Evolutionary conservation across 1,284 basidiomycete species (phyloP).

Genomic region (Salmacisia buchloeana): DNA sequence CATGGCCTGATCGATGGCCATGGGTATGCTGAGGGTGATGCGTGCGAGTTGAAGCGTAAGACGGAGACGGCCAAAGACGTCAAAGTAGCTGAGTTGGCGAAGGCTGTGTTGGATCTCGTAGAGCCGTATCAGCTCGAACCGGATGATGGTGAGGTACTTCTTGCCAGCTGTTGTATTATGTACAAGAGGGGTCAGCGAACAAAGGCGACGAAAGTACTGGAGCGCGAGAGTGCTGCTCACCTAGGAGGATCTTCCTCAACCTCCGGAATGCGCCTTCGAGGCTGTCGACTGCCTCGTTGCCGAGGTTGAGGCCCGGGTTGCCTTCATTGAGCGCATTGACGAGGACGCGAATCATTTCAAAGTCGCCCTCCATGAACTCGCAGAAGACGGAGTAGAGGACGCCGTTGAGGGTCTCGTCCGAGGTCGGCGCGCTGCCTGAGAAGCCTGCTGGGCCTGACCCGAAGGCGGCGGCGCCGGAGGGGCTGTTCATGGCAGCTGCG

Average conservation of each 20-base stretch:
- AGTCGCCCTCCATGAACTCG: conserved; percentile 75
- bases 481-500: conserved; percentile 26
- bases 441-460: not conserved
- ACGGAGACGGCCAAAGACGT: conserved; percentile 68
- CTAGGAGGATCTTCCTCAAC: conserved; percentile 45
- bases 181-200: not conserved
- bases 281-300: conserved; percentile 50
- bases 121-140: conserved; percentile 65
- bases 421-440: conserved; percentile 49
- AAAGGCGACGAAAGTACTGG: not conserved
- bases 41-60: conserved; percentile 71
- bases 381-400: conserved; percentile 69
- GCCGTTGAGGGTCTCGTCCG: conserved; percentile 68
- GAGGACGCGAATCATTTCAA: conserved; percentile 69
- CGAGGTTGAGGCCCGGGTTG: conserved; percentile 44
- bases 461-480: not conserved
- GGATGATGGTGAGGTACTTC: conserved; percentile 68
- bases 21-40: conserved; percentile 70
- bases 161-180: conserved; percentile 57
- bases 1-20: conserved; percentile 69
- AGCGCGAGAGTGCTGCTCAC: conserved; percentile 17
- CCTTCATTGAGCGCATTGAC: conserved; percentile 55
- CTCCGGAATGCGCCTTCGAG: conserved; percentile 50
- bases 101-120: conserved; percentile 73
- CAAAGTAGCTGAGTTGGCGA: conserved; percentile 67